Conservation (phyloP, 2,329 filamentous ascomycete species). For the Magnaporthiopsis incrustans region DNA sequence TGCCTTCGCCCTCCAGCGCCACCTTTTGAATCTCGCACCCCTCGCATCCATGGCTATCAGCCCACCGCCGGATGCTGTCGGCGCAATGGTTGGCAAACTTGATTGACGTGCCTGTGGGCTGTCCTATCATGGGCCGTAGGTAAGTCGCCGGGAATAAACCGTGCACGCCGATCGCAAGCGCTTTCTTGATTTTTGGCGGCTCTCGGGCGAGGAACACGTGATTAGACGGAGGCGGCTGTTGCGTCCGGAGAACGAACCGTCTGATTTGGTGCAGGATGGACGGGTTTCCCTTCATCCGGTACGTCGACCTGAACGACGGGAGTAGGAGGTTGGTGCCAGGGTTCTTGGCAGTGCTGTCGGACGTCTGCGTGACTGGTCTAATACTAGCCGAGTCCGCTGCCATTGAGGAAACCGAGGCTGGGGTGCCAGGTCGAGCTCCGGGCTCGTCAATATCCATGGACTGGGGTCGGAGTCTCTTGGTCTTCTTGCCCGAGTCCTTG, state of each 20-base stretch:
- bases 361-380: conserved; percentile 11
- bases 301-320: conserved; percentile 62
- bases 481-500: conserved; percentile 28
- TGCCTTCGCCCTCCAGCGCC: conserved; percentile 88
- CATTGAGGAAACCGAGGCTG: conserved; percentile 23
- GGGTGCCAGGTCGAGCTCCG: conserved; percentile 25
- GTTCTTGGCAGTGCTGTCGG: conserved; percentile 25
- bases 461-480: conserved; percentile 36
- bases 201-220: conserved; percentile 68
- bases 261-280: conserved; percentile 62
- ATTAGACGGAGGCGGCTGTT: conserved; percentile 46
- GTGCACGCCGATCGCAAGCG: conserved; percentile 88
- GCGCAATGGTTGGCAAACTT: conserved; percentile 85
- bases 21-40: conserved; percentile 87
- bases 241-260: conserved; percentile 46
- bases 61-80: conserved; percentile 76
- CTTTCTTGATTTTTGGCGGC: conserved; percentile 68
- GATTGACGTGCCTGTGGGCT: conserved; percentile 91
- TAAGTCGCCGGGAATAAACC: conserved; percentile 86
- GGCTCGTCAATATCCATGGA: conserved; percentile 39
- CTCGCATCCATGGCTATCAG: conserved; percentile 61
- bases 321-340: conserved; percentile 55
- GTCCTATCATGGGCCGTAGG: conserved; percentile 83
- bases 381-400: conserved; percentile 22
- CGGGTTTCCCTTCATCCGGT: conserved; percentile 57